These are phyloP conservation scores for Trichoderma orchidacearum DNA, from an alignment of 495 filamentous ascomycete genomes.

Conservation along the genomic window DNA sequence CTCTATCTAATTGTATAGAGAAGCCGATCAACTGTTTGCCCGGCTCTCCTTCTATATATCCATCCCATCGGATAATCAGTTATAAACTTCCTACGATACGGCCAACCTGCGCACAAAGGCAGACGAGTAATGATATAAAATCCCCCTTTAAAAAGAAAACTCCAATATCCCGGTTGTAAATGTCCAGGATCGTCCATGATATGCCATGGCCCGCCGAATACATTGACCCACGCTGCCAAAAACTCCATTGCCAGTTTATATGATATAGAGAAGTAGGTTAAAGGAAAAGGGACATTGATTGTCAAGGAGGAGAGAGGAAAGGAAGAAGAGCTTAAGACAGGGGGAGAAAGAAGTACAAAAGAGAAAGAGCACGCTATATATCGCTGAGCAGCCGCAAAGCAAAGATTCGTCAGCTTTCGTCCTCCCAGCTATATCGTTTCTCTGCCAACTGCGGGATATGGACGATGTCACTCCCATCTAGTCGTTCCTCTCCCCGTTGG, in stretches of 20 bases:
- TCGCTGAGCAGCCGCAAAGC: neutral
- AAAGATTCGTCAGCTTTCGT: conserved; percentile 6
- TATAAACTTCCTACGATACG: too few species aligned
- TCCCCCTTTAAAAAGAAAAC: neutral
- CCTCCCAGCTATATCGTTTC: conserved; percentile 39
- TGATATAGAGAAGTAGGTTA: neutral
- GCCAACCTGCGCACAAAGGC: too few species aligned
- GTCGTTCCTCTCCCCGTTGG: conserved; percentile 16
- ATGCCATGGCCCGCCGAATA: neutral
- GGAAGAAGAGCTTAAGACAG: neutral
- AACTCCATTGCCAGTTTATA: neutral
- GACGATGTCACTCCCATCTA: conserved; percentile 29
- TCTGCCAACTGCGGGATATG: conserved; percentile 37
- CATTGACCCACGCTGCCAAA: neutral
- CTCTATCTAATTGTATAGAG: too few species aligned
- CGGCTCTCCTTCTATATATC: too few species aligned
- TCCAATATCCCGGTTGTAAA: neutral
- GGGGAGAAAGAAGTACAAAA: neutral
- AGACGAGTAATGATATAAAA: neutral
- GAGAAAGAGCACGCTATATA: neutral
- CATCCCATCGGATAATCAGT: too few species aligned
- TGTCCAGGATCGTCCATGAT: neutral
- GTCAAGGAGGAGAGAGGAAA: too few species aligned
- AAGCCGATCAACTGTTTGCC: too few species aligned
- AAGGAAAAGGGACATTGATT: too few species aligned